Percentiles rank a stretch among this genome's conserved stretches.
Conservation (phyloP, 1,284 basidiomycete genomes). For the Mrakiaceae sp. region DNA sequence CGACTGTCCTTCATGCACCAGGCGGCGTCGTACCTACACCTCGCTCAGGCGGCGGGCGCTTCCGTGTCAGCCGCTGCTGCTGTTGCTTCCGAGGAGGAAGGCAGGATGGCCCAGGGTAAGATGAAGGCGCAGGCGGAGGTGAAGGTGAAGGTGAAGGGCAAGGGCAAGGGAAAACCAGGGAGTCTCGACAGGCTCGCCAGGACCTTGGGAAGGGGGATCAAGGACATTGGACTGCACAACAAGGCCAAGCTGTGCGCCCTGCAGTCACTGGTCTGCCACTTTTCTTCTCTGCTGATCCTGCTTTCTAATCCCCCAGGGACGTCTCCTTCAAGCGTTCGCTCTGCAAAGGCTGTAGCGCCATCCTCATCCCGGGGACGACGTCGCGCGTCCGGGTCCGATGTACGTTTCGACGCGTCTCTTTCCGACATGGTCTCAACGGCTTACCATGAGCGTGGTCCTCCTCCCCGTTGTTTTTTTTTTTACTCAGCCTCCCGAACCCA, state of each 20-base stretch:
- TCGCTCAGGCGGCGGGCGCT: neutral
- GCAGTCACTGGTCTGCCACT: neutral
- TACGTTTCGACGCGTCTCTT: neutral
- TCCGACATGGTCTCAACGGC: too few species aligned
- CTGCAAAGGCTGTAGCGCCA: conserved; percentile 17
- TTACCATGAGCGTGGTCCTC: too few species aligned
- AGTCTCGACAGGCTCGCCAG: conserved; percentile 8
- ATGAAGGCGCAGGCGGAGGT: neutral
- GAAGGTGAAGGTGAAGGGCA: neutral
- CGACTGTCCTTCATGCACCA: conserved; percentile 21
- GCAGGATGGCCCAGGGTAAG: neutral
- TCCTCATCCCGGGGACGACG: conserved; percentile 19
- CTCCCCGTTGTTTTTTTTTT: too few species aligned
- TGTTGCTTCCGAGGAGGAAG: neutral
- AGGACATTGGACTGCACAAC: conserved; percentile 17
- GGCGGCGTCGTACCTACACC: conserved; percentile 18
- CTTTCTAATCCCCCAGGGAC: conserved; percentile 11
- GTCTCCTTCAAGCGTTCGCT: conserved; percentile 19
- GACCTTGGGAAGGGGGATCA: conserved; percentile 9
- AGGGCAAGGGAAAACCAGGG: neutral
- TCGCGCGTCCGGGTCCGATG: conserved; percentile 16
- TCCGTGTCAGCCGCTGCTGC: neutral
- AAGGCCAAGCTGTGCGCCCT: conserved; percentile 16
- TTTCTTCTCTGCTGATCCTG: neutral
- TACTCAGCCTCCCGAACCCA: too few species aligned